Percentiles rank a stretch among this genome's conserved stretches.
Evolutionary conservation across 2,329 filamentous ascomycete species (phyloP).

Genomic region (Phaeosphaeriaceae sp.): DNA sequence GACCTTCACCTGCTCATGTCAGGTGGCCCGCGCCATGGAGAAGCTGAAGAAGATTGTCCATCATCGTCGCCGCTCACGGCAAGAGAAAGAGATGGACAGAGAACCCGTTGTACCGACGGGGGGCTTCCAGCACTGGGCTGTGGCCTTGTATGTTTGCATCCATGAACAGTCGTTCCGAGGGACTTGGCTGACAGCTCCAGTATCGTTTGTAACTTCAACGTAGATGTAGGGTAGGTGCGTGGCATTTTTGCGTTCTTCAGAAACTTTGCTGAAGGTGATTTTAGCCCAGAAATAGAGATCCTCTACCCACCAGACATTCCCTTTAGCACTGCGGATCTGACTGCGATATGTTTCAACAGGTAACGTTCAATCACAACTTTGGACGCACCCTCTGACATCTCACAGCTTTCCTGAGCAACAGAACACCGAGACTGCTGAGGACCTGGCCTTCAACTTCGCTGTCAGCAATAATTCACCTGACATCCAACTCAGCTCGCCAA

Average conservation of each 20-base stretch:
- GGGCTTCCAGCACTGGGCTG: conserved; percentile 49
- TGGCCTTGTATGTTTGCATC: conserved; percentile 44
- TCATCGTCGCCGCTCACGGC: conserved; percentile 30
- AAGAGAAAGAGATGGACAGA: conserved; percentile 32
- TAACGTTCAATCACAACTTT: conserved; percentile 13
- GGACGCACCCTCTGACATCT: conserved; percentile 13
- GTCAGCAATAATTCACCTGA: conserved; percentile 61
- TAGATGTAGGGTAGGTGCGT: conserved; percentile 48
- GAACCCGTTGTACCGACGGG: conserved; percentile 19
- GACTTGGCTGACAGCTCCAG: conserved; percentile 19
- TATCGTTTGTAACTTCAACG: conserved; percentile 54
- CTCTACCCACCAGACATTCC: conserved; percentile 49
- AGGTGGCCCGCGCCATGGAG: conserved; percentile 39
- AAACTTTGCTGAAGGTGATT: conserved; percentile 10
- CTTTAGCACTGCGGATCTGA: conserved; percentile 48
- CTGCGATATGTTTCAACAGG: conserved; percentile 54
- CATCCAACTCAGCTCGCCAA: conserved; percentile 56
- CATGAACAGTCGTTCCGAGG: background rate
- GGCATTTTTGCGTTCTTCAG: background rate
- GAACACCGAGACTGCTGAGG: conserved; percentile 49
- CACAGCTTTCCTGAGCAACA: conserved; percentile 52
- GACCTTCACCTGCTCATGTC: conserved; percentile 27
- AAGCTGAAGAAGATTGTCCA: conserved; percentile 43
- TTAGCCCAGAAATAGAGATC: conserved; percentile 51
- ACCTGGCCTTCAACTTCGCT: conserved; percentile 50